Conservation (phyloP, 306 rosid genomes). For the Prunus kanzakura region DNA sequence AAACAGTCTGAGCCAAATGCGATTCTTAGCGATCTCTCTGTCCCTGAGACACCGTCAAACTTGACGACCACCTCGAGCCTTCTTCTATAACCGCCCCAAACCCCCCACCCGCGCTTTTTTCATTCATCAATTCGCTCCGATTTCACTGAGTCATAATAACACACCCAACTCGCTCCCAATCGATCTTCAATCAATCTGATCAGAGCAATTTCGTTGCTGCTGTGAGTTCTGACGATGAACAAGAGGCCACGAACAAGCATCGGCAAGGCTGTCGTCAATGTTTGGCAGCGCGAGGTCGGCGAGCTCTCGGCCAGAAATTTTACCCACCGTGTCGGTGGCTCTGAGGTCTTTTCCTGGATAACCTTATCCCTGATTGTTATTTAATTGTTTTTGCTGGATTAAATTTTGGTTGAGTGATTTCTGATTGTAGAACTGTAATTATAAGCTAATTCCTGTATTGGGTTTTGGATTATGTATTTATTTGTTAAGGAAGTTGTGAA, state of each 20-base stretch:
- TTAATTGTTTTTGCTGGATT: not conserved
- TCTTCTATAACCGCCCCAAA: no score
- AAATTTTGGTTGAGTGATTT: not conserved
- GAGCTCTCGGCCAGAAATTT: slow-evolving; percentile 55
- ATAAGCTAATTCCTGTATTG: slow-evolving; percentile 4
- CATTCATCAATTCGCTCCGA: not conserved
- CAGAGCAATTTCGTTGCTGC: not conserved
- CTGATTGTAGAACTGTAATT: not conserved
- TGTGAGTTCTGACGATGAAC: slow-evolving; percentile 31
- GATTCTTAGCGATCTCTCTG: not conserved
- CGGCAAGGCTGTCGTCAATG: slow-evolving; percentile 52
- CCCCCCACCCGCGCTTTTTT: not conserved
- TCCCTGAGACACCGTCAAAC: not conserved
- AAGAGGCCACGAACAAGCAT: slow-evolving; percentile 39
- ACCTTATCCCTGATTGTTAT: not conserved
- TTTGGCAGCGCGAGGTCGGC: slow-evolving; percentile 79
- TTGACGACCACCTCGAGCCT: not conserved
- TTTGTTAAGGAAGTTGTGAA: not conserved
- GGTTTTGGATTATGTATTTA: not conserved
- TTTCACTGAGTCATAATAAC: not conserved
- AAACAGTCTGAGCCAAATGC: not conserved
- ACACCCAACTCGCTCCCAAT: not conserved
- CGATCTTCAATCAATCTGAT: not conserved
- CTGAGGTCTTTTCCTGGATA: slow-evolving; percentile 44
- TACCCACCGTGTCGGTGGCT: slow-evolving; percentile 65